Base-by-base conservation (phyloP, 2,329 filamentous ascomycete species). In the Rhexocercosporidium sp. region DNA sequence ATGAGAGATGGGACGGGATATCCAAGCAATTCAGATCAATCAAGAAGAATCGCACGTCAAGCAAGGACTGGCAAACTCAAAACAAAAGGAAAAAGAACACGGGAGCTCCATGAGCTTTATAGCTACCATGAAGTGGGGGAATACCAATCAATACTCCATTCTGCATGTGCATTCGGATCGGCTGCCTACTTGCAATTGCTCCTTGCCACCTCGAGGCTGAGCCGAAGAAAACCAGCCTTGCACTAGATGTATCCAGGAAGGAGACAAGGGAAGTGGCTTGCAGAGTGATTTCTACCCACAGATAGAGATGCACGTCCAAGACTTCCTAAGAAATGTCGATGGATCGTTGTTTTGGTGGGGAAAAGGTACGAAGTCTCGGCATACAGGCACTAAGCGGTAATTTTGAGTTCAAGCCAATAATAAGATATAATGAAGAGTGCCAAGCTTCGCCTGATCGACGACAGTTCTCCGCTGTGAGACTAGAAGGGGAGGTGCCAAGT, bases 161-260 rank as follows among this genome's bases (percentile, higher is more conserved):
- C n/a, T n/a, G n/a, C n/a, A n/a, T n/a, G n/a, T 47, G 44, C 9
- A 47, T 3, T 25, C 44, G 8, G 22, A 25, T 47, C 44, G 44
- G n/a, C n/a, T 20, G 44, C 44, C n/a, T 20, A n/a, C 44, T 57
- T n/a, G n/a, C n/a, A n/a, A n/a, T n/a, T n/a, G n/a, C n/a, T n/a
- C n/a, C n/a, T n/a, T 57, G 54, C 54, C 54, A 41, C 34, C 54
- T 57, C 54, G 54, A 57, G 54, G 54, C 54, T 57, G 54, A 57
- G 31, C 54, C 54, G 54, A 57, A 57, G 12, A 22, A n/a, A 6
- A 39, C 9, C 54, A 57, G 54, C 54, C 54, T 57, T 5, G 54
- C 54, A 57, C 54, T 57, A 41, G 54, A 57, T 16, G 18, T 25
- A 39, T 57, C 54, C 20, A 16, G 54, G 54, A 57, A 57, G 54